Evolutionary conservation across 1,284 basidiomycete genomes (phyloP), one percentile per base, ranked within the genome.

Genomic region (Jaminaea rosea): DNA sequence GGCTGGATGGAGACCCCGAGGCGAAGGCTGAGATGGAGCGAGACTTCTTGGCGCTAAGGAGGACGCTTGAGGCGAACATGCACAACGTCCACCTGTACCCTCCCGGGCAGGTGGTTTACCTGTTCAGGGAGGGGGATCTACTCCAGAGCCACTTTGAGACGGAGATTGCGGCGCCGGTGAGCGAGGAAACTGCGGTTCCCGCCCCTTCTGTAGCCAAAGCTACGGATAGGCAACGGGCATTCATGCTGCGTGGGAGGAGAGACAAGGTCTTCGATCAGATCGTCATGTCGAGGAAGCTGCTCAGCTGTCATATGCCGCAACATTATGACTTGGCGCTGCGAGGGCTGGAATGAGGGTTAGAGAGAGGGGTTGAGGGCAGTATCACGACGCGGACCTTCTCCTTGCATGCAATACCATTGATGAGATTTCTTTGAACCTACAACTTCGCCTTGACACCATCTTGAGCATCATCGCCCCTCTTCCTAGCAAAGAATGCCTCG

Each of bases 11-110:
- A 5, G 47, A 49, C 1, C 26, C 15, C 0, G 29, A 15, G 2
- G 8, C 27, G 41, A 47, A 47, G 8, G 48, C 27, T 1, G 47
- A 47, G 11, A 26, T 53, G 23, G 63, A 68, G 29, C 31, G 46
- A 15, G 63, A 60, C n/a, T 56, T 65, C 67, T 76, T 88, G 27
- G 80, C 85, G 0, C 80, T 85, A 34, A 80, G 87, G 26, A 87
- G 86, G 77, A 87, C 86, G 3, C 78, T 89, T 0, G 86, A 88
- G 72, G 87, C 86, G 24, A 88, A 86, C 58, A 88, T 89, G 87
- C 81, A 82, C 47, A 81, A 80, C 76, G 77, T 82, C 6, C 80
- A 84, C 63, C 79, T 87, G 65, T 88, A 81, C 63, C 87, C 87
- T 3, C 84, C 87, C 0, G 87, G 87, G 1, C 80, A 83, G 5